Base-by-base conservation (phyloP, 1,284 basidiomycete species). In the Blastosporella zonata region DNA sequence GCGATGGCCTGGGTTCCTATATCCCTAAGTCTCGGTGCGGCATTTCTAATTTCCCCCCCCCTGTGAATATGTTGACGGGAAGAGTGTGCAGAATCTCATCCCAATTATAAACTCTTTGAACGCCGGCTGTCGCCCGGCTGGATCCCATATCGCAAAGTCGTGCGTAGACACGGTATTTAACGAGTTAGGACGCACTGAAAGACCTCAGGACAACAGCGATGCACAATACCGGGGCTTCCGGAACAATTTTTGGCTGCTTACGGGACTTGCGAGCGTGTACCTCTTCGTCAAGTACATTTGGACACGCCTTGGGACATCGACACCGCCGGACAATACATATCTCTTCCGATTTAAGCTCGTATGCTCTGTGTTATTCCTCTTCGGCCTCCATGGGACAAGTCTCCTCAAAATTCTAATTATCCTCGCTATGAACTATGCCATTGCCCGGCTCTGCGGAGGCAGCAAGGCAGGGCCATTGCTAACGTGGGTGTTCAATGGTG, bases 361-460 rank as follows among this genome's bases (percentile, higher is more conserved):
- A 8, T 86, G 87, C 57, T 84, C 90, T 2, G 44, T 81, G n/a
- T 55, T 84, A 42, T 84, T 93, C 69, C 72, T 97, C 34, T 50
- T 83, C 15, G 82, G 79, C 2, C 68, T 99, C n/a, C 96, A 98
- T 64, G 97, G 97, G 22, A 67, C 82, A n/a, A 91, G 89, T 57
- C 68, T 79, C 1, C 33, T 95, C 63, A 98, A 98, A 65, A 81
- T 98, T 22, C 49, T 92, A 3, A 35, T 72, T 22, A 87, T 97
- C 46, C 66, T 97, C 10, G 63, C 67, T 4, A 39, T 73, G 15
- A 98, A 98, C 68, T 97, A 85, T 62, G 54, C 56, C 15, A 74
- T 95, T 20, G 79, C 80, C 6, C 84, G 79, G 54, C 54, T 54
- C 0, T 71, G 67, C 21, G 62, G 67, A 21, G 70, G 69, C 6